These are phyloP conservation scores for Pythium sp. DNA, from an alignment of 352 stramenopile genomes.

Conservation along the genomic window DNA sequence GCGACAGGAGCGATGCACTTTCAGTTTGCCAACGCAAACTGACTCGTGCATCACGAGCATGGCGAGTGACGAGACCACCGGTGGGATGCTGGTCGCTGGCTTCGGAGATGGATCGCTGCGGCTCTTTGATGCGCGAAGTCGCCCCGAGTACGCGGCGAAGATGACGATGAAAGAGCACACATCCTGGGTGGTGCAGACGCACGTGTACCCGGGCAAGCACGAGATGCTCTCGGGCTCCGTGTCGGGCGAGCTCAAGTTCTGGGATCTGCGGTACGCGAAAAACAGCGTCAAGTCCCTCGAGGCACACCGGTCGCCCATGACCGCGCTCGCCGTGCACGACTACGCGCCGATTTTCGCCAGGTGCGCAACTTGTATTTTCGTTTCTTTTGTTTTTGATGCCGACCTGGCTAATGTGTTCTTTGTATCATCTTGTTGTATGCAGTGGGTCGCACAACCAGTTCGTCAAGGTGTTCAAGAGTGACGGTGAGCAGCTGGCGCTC, in stretches of 20 bases:
- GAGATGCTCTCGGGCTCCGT: conserved; percentile 95
- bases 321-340: conserved; percentile 93
- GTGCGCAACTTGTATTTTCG: conserved; percentile 22
- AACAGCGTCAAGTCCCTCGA: conserved; percentile 86
- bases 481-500: conserved; percentile 81
- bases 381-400: conserved; percentile 8
- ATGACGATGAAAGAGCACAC: conserved; percentile 89
- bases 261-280: conserved; percentile 92
- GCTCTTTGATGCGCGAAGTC: conserved; percentile 93
- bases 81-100: conserved; percentile 87
- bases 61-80: conserved; percentile 68
- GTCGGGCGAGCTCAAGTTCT: conserved; percentile 95
- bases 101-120: conserved; percentile 93
- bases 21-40: conserved; percentile 81
- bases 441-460: conserved; percentile 98
- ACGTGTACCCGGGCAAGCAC: conserved; percentile 71
- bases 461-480: conserved; percentile 96
- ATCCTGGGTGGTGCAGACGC: conserved; percentile 94
- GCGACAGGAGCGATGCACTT: conserved; percentile 84
- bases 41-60: conserved; percentile 92
- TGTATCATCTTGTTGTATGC: neutral
- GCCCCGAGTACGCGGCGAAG: conserved; percentile 64
- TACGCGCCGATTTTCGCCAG: conserved; percentile 95
- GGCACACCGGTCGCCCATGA: conserved; percentile 93
- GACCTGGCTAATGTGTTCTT: neutral